These are phyloP conservation scores for Trichosporon coremiiforme DNA, from an alignment of 1,284 basidiomycete species.

Conservation along the genomic window DNA sequence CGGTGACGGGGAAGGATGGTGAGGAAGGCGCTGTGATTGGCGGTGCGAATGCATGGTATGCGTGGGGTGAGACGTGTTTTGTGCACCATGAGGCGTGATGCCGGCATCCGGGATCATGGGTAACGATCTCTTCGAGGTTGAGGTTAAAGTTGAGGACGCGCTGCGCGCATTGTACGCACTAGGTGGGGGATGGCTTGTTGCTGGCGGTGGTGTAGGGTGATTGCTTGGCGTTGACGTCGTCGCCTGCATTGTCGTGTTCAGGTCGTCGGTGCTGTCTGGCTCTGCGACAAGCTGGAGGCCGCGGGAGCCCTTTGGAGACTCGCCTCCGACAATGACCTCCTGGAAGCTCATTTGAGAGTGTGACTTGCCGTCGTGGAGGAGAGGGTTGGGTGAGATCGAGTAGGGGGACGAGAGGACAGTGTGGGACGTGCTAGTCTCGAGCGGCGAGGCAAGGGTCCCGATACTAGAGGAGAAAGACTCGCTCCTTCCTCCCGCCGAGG, in stretches of 20 bases:
- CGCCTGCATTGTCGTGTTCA: background rate
- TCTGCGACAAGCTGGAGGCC: slow-evolving; percentile 12
- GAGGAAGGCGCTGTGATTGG: background rate
- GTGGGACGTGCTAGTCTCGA: slow-evolving; percentile 22
- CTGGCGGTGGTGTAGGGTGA: background rate
- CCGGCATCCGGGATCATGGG: slow-evolving; percentile 19
- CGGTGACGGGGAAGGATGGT: background rate
- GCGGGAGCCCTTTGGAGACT: slow-evolving; percentile 7
- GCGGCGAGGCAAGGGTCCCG: slow-evolving; percentile 27
- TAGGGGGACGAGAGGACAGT: slow-evolving; percentile 28
- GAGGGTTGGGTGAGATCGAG: slow-evolving; percentile 27
- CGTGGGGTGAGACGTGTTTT: slow-evolving; percentile 7
- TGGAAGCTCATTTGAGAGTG: slow-evolving; percentile 7
- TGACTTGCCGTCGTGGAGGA: slow-evolving; percentile 15
- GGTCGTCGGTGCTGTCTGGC: background rate
- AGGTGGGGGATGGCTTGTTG: background rate
- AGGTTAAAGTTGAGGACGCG: slow-evolving; percentile 12
- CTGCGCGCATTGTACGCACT: background rate
- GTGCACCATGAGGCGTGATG: slow-evolving; percentile 18
- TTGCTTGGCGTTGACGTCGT: background rate
- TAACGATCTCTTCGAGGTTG: slow-evolving; percentile 5
- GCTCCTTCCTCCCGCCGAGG: slow-evolving; percentile 47
- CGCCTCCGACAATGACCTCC: background rate
- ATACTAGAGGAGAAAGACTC: slow-evolving; percentile 43
- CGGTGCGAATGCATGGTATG: slow-evolving; percentile 4